phyloP scores from a whole-genome alignment of 768 basidiomycete genomes.

The Podaxis carcinomalis region DNA sequence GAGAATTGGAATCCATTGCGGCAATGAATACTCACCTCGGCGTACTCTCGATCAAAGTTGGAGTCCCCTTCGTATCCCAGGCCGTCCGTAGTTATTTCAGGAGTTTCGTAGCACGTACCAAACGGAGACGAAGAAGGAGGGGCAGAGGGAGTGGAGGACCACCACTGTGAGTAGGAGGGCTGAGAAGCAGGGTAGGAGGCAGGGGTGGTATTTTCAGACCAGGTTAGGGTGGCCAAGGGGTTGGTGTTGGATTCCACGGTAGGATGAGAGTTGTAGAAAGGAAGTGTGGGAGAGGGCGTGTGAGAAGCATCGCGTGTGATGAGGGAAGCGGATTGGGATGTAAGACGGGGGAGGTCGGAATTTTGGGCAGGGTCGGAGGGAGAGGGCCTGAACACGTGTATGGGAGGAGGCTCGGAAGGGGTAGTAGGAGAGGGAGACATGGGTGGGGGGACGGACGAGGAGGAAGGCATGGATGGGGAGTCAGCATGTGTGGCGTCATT shows the following conservation, averaged over 20 bases:
- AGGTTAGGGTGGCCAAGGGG: not conserved
- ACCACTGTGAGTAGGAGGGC: not conserved
- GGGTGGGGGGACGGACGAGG: not conserved
- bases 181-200: slow-evolving; percentile 2
- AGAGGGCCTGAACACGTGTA: slow-evolving; percentile 61
- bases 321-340: slow-evolving; percentile 5
- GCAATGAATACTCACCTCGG: slow-evolving; percentile 20
- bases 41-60: slow-evolving; percentile 20
- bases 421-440: not conserved
- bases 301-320: slow-evolving; percentile 9
- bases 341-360: slow-evolving; percentile 3
- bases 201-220: slow-evolving; percentile 2
- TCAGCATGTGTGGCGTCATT: not conserved
- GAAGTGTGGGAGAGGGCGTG: slow-evolving; percentile 2
- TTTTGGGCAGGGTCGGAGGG: slow-evolving; percentile 31
- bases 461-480: not conserved
- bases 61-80: slow-evolving; percentile 24
- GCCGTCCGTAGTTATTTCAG: slow-evolving; percentile 13
- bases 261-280: slow-evolving; percentile 1
- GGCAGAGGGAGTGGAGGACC: slow-evolving; percentile 1
- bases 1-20: not conserved
- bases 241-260: not conserved
- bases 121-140: slow-evolving; percentile 8
- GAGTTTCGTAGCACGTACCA: slow-evolving; percentile 7
- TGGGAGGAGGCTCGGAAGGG: not conserved